These are phyloP conservation scores for Ogataea glucozyma DNA, from an alignment of 805 yeast species.

Conservation along the genomic window DNA sequence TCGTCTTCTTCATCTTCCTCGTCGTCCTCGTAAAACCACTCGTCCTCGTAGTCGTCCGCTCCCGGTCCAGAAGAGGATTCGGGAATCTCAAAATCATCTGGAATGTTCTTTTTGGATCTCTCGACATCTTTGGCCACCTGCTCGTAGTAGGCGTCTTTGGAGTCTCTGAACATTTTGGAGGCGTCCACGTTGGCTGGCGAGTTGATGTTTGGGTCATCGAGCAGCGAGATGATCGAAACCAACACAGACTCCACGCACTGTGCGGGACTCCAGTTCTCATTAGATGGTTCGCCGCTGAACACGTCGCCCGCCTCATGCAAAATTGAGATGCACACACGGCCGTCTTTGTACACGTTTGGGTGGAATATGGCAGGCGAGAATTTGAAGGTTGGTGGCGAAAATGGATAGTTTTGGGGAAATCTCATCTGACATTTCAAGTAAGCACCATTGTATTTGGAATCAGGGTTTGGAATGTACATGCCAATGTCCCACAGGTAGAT, in stretches of 20 bases:
- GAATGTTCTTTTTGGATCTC: constrained; percentile 80
- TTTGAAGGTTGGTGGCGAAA: constrained; percentile 86
- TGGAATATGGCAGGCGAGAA: constrained; percentile 93
- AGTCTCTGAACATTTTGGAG: constrained; percentile 83
- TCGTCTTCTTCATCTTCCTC: constrained; percentile 61
- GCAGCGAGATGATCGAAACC: constrained; percentile 83
- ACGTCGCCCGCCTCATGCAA: constrained; percentile 90
- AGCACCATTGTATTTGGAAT: constrained; percentile 91
- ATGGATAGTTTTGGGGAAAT: constrained; percentile 90
- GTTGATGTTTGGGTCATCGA: constrained; percentile 90
- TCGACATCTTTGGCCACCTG: constrained; percentile 81
- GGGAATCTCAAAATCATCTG: constrained; percentile 83
- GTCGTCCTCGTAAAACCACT: constrained; percentile 54
- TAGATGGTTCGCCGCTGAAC: constrained; percentile 86
- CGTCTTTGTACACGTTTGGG: constrained; percentile 94
- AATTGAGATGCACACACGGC: constrained; percentile 88
- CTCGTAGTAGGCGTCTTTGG: constrained; percentile 71
- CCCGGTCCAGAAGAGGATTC: constrained; percentile 42
- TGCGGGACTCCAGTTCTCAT: constrained; percentile 92
- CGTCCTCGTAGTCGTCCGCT: constrained; percentile 51
- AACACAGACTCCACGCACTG: constrained; percentile 91
- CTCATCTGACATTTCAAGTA: constrained; percentile 92
- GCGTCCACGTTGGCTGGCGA: constrained; percentile 98
- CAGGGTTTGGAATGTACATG: constrained; percentile 86
- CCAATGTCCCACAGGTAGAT: constrained; percentile 79